These are phyloP conservation scores for Wallacemonas sp. DNA, from an alignment of 208 protist species.

Conservation along the genomic window DNA sequence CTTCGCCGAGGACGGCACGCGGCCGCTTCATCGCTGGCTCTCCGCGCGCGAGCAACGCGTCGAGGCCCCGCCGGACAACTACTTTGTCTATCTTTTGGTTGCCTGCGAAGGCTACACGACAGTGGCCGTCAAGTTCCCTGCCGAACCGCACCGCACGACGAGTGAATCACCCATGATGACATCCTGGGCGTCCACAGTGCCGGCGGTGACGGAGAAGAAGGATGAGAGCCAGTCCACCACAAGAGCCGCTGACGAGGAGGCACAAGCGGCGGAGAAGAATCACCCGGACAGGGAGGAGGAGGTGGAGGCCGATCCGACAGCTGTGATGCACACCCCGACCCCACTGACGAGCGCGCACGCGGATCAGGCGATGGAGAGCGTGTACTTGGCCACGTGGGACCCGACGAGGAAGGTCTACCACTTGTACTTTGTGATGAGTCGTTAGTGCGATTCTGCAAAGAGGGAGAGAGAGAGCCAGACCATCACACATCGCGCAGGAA, in stretches of 20 bases:
- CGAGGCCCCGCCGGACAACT: conserved; percentile 55
- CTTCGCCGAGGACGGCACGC: conserved; percentile 49
- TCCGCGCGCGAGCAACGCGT: conserved; percentile 81
- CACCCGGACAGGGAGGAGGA: background rate
- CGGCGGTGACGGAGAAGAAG: conserved; percentile 10
- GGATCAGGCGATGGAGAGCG: conserved; percentile 27
- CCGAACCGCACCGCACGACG: conserved; percentile 26
- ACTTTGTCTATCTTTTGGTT: conserved; percentile 80
- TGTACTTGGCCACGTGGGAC: conserved; percentile 70
- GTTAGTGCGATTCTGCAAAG: too few relatives aligned
- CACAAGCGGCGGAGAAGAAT: background rate
- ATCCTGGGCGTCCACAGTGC: conserved; percentile 6
- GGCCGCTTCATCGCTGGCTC: conserved; percentile 83
- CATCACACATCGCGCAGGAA: too few relatives aligned
- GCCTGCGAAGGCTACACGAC: conserved; percentile 87
- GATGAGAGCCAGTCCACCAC: conserved; percentile 1
- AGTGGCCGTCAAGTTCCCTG: conserved; percentile 76
- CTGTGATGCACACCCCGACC: background rate
- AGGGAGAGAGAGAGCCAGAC: too few relatives aligned
- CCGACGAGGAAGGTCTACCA: conserved; percentile 62
- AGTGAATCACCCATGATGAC: conserved; percentile 15
- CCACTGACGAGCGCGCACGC: background rate
- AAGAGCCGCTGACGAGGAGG: too few relatives aligned
- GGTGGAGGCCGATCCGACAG: background rate
- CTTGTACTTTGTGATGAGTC: conserved; percentile 77